Base-by-base conservation (phyloP, 208 protist genomes). In the Crithidia bombi region DNA sequence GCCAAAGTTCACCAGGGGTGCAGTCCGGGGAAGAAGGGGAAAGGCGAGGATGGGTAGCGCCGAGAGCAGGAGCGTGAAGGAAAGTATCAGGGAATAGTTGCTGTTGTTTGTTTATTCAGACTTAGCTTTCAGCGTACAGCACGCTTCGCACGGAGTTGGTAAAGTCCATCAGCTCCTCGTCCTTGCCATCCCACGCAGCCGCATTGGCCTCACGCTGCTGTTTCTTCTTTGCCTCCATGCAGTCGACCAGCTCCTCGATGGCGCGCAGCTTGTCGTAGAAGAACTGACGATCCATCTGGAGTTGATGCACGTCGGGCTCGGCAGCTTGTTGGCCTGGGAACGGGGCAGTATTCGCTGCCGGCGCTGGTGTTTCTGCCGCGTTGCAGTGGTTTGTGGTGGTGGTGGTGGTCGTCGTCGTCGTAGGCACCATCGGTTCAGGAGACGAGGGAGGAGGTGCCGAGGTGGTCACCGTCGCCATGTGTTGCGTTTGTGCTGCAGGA, bases 211-310 rank as follows among this genome's bases (percentile, higher is more conserved):
- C 28, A 5, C 46, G 59, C 47, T 69, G 26, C 35, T 59, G 43
- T 11, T 25, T 55, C 23, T 61, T 62, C 61, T 75, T 75, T 5
- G 57, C 69, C 23, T 65, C 74, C 21, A 79, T 50, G 14, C 56
- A 66, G 2, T 56, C 41, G 12, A 93, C 82, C 11, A 96, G 61
- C 33, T 65, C 70, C 70, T 93, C 86, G 49, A 93, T 87, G 54
- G 78, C 75, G 19, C 87, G 83, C 35, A 93, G 76, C 75, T 93
- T 96, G 62, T 91, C 89, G 65, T 92, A 94, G 68, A 83, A 94
- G 57, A 92, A 94, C 73, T 90, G 86, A 17, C 83, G 74, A 51
- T 91, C 86, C 41, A 75, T 58, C 62, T 58, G 36, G 15, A 76
- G 41, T 39, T 73, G 67, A 14, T 25, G 15, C 17, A 81, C 47